A percentile compares a stretch with the other conserved stretches of the same genome.
These are phyloP conservation scores for Candida pini DNA, from an alignment of 805 yeast species.

Conservation along the genomic window DNA sequence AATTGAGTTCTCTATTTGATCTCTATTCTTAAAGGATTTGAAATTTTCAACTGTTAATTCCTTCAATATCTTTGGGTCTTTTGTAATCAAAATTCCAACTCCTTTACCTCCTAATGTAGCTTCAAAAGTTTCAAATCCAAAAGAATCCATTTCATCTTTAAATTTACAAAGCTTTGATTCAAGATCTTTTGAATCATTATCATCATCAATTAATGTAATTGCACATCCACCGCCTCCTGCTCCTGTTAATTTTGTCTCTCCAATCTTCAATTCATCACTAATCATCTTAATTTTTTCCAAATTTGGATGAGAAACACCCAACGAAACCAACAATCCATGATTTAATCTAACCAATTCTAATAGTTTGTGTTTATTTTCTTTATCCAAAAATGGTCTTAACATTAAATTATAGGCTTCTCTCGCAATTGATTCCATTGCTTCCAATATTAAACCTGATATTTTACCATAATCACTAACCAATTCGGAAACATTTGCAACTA, in stretches of 20 bases:
- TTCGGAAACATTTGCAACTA: conserved; percentile 71
- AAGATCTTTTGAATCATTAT: conserved; percentile 28
- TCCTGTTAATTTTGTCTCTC: conserved; percentile 92
- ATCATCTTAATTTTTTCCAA: conserved; percentile 66
- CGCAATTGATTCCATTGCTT: conserved; percentile 71
- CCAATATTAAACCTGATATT: conserved; percentile 53
- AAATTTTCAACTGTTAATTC: conserved; percentile 32
- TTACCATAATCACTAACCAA: conserved; percentile 48
- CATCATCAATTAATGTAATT: conserved; percentile 65
- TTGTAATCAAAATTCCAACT: conserved; percentile 47
- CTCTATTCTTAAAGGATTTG: conserved; percentile 33
- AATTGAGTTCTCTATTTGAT: conserved; percentile 41
- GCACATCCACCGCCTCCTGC: conserved; percentile 99
- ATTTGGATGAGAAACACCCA: conserved; percentile 93
- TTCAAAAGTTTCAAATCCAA: conserved; percentile 72
- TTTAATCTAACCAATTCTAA: conserved; percentile 68
- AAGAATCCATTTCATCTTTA: conserved; percentile 27
- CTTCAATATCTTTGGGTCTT: conserved; percentile 4
- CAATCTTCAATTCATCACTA: conserved; percentile 61
- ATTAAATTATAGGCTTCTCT: conserved; percentile 65
- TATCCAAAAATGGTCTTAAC: conserved; percentile 44
- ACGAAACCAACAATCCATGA: conserved; percentile 78
- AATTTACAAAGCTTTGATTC: conserved; percentile 34
- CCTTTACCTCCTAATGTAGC: conserved; percentile 90
- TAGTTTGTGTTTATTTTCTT: conserved; percentile 36